Percentiles rank a stretch among this genome's conserved stretches.
Evolutionary conservation across 148 eudicot species (phyloP).

Genomic region (Mesembryanthemum crystallinum): DNA sequence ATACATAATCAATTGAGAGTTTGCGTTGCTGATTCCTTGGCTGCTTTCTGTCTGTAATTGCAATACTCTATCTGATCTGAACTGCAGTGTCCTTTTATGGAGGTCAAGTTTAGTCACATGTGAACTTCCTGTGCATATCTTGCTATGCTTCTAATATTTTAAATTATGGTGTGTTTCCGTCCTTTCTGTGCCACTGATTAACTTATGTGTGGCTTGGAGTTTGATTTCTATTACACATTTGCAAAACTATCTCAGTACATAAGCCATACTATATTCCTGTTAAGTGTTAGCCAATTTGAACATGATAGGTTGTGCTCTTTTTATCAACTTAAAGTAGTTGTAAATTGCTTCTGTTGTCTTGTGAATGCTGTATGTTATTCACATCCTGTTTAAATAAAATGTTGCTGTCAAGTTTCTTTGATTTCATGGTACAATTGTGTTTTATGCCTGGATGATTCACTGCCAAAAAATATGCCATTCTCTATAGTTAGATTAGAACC

Average conservation of each 20-base stretch:
- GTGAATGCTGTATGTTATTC: not conserved
- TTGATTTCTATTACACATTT: not conserved
- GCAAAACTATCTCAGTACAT: not conserved
- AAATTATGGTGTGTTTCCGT: not conserved
- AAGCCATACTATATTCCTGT: not conserved
- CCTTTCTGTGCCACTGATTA: not conserved
- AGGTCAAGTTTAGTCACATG: not conserved
- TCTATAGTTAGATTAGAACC: not conserved
- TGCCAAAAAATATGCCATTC: not conserved
- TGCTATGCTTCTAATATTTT: not conserved
- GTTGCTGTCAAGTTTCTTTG: not conserved
- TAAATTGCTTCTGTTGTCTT: not conserved
- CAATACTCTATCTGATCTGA: not conserved
- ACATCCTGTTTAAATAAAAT: not conserved
- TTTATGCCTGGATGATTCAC: not conserved
- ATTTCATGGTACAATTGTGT: not conserved
- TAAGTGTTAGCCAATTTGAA: not conserved
- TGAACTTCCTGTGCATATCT: not conserved
- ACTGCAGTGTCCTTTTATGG: not conserved
- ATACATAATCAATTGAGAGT: not conserved
- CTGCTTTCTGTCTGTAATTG: not conserved
- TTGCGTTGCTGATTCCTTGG: not conserved
- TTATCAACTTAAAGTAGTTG: not conserved
- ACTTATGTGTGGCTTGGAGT: not conserved
- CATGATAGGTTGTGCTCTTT: not conserved